phyloP scores from a whole-genome alignment of 306 rosid genomes.

The Acmispon strigosus region DNA sequence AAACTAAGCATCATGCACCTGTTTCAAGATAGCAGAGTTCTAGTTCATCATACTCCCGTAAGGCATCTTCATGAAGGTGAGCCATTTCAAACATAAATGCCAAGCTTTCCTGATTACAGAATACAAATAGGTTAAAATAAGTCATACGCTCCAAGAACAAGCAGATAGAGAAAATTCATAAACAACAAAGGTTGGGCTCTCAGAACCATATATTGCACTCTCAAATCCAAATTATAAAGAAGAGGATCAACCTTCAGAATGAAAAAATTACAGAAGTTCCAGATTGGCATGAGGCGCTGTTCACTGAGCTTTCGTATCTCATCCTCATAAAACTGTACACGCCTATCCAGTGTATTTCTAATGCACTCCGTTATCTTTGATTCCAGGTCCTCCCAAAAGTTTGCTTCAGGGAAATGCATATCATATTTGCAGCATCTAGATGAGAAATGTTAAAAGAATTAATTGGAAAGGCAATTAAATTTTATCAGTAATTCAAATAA shows the following conservation, averaged over 20 bases:
- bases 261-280: slow-evolving; percentile 99
- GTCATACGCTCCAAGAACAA: slow-evolving; percentile 22
- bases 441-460: slow-evolving; percentile 22
- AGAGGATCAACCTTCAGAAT: slow-evolving; percentile 75
- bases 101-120: slow-evolving; percentile 81
- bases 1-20: slow-evolving; percentile 46
- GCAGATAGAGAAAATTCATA: background rate
- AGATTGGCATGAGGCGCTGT: slow-evolving; percentile 94
- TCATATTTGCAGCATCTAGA: slow-evolving; percentile 94
- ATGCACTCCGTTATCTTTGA: slow-evolving; percentile 84
- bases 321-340: slow-evolving; percentile 96
- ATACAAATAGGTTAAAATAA: slow-evolving; percentile 16
- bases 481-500: slow-evolving; percentile 1
- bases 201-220: slow-evolving; percentile 18
- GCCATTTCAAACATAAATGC: slow-evolving; percentile 99
- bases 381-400: slow-evolving; percentile 96
- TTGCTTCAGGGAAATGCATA: slow-evolving; percentile 72
- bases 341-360: slow-evolving; percentile 91
- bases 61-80: slow-evolving; percentile 92
- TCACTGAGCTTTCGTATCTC: slow-evolving; percentile 98
- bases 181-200: slow-evolving; percentile 12
- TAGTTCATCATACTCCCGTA: slow-evolving; percentile 91
- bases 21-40: slow-evolving; percentile 97
- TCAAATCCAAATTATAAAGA: slow-evolving; percentile 22
- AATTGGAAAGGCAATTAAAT: slow-evolving; percentile 15